Evolutionary conservation across 768 basidiomycete genomes (phyloP).

Genomic region (Naganishia friedmannii): DNA sequence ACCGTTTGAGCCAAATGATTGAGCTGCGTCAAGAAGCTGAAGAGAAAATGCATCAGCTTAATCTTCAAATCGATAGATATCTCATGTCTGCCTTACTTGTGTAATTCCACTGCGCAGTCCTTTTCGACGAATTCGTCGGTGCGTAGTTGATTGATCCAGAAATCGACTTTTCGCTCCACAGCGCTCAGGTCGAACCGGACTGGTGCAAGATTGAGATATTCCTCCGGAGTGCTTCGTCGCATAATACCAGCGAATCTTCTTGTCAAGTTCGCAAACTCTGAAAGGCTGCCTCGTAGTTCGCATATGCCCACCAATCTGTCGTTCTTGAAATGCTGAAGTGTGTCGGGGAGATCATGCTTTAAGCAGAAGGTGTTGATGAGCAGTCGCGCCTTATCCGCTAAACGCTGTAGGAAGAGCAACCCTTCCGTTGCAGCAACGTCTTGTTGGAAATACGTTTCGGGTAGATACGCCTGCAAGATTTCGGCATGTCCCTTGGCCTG

Average conservation of each 20-base stretch:
- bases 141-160: conserved; percentile 78
- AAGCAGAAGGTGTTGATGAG: conserved; percentile 79
- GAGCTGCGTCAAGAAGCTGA: conserved; percentile 85
- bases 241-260: conserved; percentile 85
- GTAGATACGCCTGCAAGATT: conserved; percentile 89
- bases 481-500: conserved; percentile 75
- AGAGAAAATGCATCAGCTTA: background rate
- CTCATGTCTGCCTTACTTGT: conserved; percentile 62
- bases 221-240: conserved; percentile 72
- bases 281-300: conserved; percentile 84
- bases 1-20: conserved; percentile 87
- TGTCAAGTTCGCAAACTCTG: conserved; percentile 75
- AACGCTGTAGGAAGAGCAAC: conserved; percentile 86
- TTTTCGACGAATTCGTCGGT: conserved; percentile 88
- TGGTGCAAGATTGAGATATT: conserved; percentile 79
- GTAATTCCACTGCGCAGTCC: conserved; percentile 86
- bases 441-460: conserved; percentile 80
- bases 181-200: conserved; percentile 78
- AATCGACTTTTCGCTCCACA: conserved; percentile 86
- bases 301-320: conserved; percentile 89
- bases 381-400: conserved; percentile 80
- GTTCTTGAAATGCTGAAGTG: conserved; percentile 74
- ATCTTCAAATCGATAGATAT: background rate
- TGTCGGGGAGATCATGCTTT: conserved; percentile 76
- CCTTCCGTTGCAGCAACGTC: conserved; percentile 85